phyloP scores from a whole-genome alignment of 495 filamentous ascomycete species.

The Hyaloscypha variabilis region DNA sequence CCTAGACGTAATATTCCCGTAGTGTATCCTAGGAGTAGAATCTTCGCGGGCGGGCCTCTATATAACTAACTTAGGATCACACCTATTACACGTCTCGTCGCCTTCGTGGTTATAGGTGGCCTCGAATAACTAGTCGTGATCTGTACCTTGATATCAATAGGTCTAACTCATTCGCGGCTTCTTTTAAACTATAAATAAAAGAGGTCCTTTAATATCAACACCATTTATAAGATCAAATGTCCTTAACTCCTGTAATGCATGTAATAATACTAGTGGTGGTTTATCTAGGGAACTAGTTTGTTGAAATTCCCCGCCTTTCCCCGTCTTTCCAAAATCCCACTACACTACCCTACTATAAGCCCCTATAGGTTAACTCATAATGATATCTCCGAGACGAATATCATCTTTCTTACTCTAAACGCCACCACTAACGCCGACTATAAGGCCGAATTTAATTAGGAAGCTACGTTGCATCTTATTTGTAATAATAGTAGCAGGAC shows the following conservation, averaged over 20 bases:
- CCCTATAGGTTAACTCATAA: constrained; percentile 32
- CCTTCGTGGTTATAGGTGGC: constrained; percentile 38
- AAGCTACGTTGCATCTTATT: constrained; percentile 40
- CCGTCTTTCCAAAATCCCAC: constrained; percentile 44
- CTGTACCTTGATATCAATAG: constrained; percentile 31
- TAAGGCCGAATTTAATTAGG: constrained; percentile 40
- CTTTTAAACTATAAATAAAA: constrained; percentile 15
- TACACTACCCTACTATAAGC: constrained; percentile 42
- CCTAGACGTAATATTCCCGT: constrained; percentile 46
- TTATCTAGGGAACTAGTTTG: constrained; percentile 40
- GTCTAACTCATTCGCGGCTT: constrained; percentile 17
- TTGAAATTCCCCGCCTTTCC: constrained; percentile 32
- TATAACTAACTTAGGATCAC: constrained; percentile 13
- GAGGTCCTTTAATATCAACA: constrained; percentile 8
- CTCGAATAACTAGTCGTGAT: constrained; percentile 36
- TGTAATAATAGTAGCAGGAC: constrained; percentile 38
- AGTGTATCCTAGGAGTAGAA: constrained; percentile 30
- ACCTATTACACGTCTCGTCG: constrained; percentile 16
- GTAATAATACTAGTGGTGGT: constrained; percentile 31
- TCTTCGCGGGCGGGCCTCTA: constrained; percentile 7
- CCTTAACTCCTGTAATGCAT: constrained; percentile 17
- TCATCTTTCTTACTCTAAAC: constrained; percentile 36
- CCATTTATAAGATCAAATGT: constrained; percentile 9
- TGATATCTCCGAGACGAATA: constrained; percentile 26
- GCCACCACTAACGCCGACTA: constrained; percentile 45